phyloP scores from a whole-genome alignment of 345 rosid species.

The Hypericum androsaemum region DNA sequence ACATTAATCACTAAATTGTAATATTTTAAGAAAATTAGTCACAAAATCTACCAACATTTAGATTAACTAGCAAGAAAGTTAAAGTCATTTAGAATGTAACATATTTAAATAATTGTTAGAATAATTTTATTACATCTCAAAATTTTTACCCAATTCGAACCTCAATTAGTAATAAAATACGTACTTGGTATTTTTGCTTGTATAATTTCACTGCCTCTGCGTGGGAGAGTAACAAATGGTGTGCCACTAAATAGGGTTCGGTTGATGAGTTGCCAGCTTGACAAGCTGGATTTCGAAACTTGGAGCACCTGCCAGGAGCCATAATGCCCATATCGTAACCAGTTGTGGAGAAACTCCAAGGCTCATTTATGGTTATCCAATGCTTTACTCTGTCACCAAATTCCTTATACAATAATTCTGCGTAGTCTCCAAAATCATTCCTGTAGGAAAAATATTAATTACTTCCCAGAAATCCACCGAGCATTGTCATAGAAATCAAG shows the following conservation, averaged over 20 bases:
- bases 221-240: slow-evolving; percentile 28
- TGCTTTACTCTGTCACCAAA: slow-evolving; percentile 54
- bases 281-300: slow-evolving; percentile 23
- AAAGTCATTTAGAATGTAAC: too few species aligned
- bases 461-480: too few species aligned
- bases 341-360: slow-evolving; percentile 16
- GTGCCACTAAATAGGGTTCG: slow-evolving; percentile 43
- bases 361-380: slow-evolving; percentile 54
- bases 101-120: too few species aligned
- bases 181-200: slow-evolving; percentile 28
- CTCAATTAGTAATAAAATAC: too few species aligned
- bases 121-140: too few species aligned
- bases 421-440: slow-evolving; percentile 31
- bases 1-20: too few species aligned
- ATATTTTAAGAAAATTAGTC: too few species aligned
- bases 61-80: too few species aligned
- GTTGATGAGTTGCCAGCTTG: slow-evolving; percentile 34
- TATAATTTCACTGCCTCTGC: slow-evolving; percentile 34
- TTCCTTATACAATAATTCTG: slow-evolving; percentile 29
- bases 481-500: too few species aligned
- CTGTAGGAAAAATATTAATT: slow-evolving; percentile 8
- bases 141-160: too few species aligned
- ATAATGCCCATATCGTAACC: slow-evolving; percentile 19
- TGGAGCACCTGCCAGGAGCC: slow-evolving; percentile 46
- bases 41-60: too few species aligned